Evolutionary conservation across 371 early-diverging fungal species (phyloP).

Genomic region (Actinomortierella wolfii): DNA sequence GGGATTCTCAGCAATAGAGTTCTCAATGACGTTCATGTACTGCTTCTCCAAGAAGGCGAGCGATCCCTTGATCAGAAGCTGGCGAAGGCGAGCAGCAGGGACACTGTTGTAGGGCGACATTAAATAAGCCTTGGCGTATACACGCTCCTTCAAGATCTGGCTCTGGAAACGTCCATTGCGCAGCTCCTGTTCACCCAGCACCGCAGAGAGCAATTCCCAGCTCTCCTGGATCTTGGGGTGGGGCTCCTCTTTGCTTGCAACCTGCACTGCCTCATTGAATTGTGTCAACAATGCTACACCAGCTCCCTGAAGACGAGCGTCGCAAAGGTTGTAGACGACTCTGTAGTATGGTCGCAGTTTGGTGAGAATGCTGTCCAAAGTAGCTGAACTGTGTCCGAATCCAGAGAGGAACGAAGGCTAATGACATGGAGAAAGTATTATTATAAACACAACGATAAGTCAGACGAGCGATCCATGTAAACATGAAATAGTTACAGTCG

Average conservation of each 20-base stretch:
- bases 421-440: too few species aligned
- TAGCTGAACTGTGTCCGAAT: slow-evolving; percentile 23
- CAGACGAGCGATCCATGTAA: too few species aligned
- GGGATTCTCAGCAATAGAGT: slow-evolving; percentile 59
- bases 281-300: slow-evolving; percentile 27
- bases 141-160: slow-evolving; percentile 47
- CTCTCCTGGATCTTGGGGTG: slow-evolving; percentile 50
- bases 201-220: slow-evolving; percentile 56
- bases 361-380: slow-evolving; percentile 24
- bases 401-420: slow-evolving; percentile 25
- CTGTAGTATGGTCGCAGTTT: slow-evolving; percentile 38
- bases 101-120: slow-evolving; percentile 34
- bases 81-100: slow-evolving; percentile 25
- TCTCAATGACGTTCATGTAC: slow-evolving; percentile 61
- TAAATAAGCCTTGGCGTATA: slow-evolving; percentile 47
- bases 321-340: slow-evolving; percentile 37
- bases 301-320: slow-evolving; percentile 32
- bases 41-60: slow-evolving; percentile 41
- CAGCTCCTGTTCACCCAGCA: slow-evolving; percentile 49
- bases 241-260: slow-evolving; percentile 43
- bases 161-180: slow-evolving; percentile 46
- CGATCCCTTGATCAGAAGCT: slow-evolving; percentile 36
- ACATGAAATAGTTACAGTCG: too few species aligned
- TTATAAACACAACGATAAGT: too few species aligned
- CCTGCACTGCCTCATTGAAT: slow-evolving; percentile 47